Evolutionary conservation across 805 yeast species (phyloP).

Genomic region (Ogataea glucozyma): DNA sequence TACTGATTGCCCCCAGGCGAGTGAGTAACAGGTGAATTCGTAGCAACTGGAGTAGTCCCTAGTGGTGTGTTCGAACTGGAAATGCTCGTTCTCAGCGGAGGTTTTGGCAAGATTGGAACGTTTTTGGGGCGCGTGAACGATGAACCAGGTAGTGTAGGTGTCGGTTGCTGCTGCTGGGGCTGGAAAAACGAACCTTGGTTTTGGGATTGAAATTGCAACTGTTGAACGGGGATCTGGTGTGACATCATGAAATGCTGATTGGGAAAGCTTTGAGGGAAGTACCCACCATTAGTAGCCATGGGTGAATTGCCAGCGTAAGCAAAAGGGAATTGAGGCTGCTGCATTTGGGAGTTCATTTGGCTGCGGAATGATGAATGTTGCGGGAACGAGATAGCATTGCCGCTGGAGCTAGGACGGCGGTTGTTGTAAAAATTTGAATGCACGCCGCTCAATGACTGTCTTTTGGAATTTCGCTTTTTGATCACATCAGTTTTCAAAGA

Average conservation of each 20-base stretch:
- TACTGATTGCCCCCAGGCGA: constrained; percentile 20
- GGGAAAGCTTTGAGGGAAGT: constrained; percentile 21
- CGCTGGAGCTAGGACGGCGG: constrained; percentile 7
- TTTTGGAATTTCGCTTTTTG: constrained; percentile 54
- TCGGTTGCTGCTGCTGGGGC: constrained; percentile 7
- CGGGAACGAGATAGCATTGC: constrained; percentile 1
- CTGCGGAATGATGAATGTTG: constrained; percentile 1
- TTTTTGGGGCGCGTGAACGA: constrained; percentile 26
- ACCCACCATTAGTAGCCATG: constrained; percentile 7
- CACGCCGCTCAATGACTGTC: constrained; percentile 27
- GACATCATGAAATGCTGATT: constrained; percentile 11
- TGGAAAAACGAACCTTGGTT: constrained; percentile 6
- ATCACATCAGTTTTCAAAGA: constrained; percentile 59
- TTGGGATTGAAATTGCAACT: constrained; percentile 6
- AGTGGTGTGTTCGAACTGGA: constrained; percentile 26
- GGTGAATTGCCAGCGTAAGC: constrained; percentile 8
- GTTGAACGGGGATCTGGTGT: constrained; percentile 11
- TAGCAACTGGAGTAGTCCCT: constrained; percentile 25
- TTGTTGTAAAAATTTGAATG: constrained; percentile 11
- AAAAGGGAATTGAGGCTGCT: constrained; percentile 14
- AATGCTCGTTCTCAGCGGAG: constrained; percentile 12
- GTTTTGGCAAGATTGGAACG: constrained; percentile 39
- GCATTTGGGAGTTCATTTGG: constrained; percentile 8
- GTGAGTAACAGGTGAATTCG: constrained; percentile 15
- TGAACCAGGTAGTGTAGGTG: constrained; percentile 1